These are phyloP conservation scores for Byssoonygena ceratinophila DNA, from an alignment of 2,329 filamentous ascomycete genomes.

Conservation along the genomic window DNA sequence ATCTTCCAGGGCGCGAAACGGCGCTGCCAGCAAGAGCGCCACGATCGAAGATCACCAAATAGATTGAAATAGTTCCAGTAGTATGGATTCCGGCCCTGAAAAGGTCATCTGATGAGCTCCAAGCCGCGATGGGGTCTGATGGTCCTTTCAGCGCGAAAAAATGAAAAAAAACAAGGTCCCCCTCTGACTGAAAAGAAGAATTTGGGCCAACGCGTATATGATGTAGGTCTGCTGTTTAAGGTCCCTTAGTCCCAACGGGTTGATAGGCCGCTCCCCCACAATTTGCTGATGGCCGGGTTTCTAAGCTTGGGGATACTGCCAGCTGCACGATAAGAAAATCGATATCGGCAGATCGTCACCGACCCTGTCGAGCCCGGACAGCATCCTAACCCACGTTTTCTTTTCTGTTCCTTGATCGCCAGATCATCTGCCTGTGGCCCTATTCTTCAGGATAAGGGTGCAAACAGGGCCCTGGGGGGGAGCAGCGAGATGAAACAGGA, in stretches of 20 bases:
- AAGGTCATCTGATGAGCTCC: not conserved
- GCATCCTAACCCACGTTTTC: constrained; percentile 10
- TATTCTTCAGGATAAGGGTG: not conserved
- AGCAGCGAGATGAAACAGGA: constrained; percentile 1
- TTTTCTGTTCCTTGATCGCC: constrained; percentile 4
- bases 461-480: not conserved
- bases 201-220: no score
- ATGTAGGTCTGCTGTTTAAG: not conserved
- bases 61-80: constrained; percentile 7
- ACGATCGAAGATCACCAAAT: constrained; percentile 11
- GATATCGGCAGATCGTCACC: constrained; percentile 11
- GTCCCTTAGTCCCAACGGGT: not conserved
- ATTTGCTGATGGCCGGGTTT: constrained; percentile 1
- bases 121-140: not conserved
- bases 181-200: no score
- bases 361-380: constrained; percentile 12
- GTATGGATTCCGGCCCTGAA: not conserved
- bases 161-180: no score
- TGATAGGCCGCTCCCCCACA: constrained; percentile 4
- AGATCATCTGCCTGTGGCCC: constrained; percentile 1
- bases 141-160: no score
- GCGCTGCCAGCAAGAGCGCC: constrained; percentile 7
- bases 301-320: constrained; percentile 4
- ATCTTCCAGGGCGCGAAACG: constrained; percentile 5
- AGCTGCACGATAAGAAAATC: constrained; percentile 11